Percentiles rank a stretch among this genome's conserved stretches.
These are phyloP conservation scores for Pichia sp. DNA, from an alignment of 1,139 yeast genomes.

Conservation along the genomic window DNA sequence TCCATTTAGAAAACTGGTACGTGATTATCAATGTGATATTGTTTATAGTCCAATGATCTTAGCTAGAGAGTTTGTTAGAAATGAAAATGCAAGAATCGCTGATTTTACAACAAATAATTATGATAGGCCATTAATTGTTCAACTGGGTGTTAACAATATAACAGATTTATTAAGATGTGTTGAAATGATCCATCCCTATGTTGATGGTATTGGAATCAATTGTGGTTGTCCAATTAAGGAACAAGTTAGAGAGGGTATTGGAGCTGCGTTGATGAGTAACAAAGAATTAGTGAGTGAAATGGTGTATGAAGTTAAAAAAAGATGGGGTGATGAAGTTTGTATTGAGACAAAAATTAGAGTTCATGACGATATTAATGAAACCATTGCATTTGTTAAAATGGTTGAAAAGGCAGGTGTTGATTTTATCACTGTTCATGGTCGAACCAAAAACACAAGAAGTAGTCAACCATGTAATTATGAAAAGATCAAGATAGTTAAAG, in stretches of 20 bases:
- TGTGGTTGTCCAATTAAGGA: slow-evolving; percentile 98
- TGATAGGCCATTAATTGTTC: slow-evolving; percentile 76
- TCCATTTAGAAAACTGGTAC: slow-evolving; percentile 77
- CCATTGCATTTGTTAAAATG: slow-evolving; percentile 61
- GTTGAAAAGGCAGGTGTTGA: slow-evolving; percentile 90
- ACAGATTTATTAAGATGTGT: slow-evolving; percentile 79
- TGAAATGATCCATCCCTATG: slow-evolving; percentile 82
- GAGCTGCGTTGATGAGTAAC: slow-evolving; percentile 87
- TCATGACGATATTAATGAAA: slow-evolving; percentile 66
- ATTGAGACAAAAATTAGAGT: slow-evolving; percentile 90
- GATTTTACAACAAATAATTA: slow-evolving; percentile 74
- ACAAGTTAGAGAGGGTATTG: slow-evolving; percentile 92
- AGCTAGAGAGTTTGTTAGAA: slow-evolving; percentile 90
- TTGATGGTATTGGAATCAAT: slow-evolving; percentile 90
- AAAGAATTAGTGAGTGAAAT: slow-evolving; percentile 75
- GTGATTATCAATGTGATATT: slow-evolving; percentile 71
- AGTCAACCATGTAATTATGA: slow-evolving; percentile 76
- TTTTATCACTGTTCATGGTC: slow-evolving; percentile 88
- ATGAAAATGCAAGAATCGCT: slow-evolving; percentile 67
- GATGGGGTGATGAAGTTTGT: slow-evolving; percentile 61
- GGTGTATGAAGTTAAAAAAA: slow-evolving; percentile 75
- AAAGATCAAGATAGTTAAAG: slow-evolving; percentile 65
- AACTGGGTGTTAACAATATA: slow-evolving; percentile 85
- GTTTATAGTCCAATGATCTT: slow-evolving; percentile 95
- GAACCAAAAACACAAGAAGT: slow-evolving; percentile 79